A percentile compares a stretch with the other conserved stretches of the same genome.
Evolutionary conservation across 1,139 yeast species (phyloP).

Genomic region (Lodderomyces parapsilosis): DNA sequence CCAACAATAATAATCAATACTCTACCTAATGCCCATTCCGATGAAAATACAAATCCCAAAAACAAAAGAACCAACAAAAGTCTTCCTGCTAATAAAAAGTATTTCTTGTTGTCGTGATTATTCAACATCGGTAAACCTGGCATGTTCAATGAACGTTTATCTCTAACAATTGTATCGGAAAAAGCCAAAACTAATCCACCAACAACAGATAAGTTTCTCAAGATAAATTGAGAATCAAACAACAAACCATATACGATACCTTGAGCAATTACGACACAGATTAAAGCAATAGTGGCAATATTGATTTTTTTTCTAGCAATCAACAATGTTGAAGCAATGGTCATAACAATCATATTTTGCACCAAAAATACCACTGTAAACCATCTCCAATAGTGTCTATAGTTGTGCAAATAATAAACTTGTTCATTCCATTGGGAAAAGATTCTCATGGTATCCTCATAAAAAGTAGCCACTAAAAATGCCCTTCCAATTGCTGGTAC

Average conservation of each 20-base stretch:
- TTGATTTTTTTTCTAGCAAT: conserved; percentile 70
- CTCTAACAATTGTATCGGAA: conserved; percentile 85
- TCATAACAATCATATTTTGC: conserved; percentile 68
- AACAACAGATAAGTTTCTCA: conserved; percentile 84
- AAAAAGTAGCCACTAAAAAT: conserved; percentile 89
- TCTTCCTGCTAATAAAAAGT: conserved; percentile 86
- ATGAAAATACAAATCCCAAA: conserved; percentile 79
- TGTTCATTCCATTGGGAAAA: conserved; percentile 90
- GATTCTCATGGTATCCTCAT: conserved; percentile 86
- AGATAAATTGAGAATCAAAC: conserved; percentile 75
- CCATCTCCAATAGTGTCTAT: conserved; percentile 78
- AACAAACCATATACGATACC: conserved; percentile 89
- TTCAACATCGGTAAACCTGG: conserved; percentile 91
- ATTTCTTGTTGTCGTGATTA: conserved; percentile 81
- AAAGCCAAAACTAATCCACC: conserved; percentile 92
- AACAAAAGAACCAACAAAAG: conserved; percentile 81
- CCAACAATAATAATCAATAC: conserved; percentile 70
- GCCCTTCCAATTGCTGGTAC: conserved; percentile 87
- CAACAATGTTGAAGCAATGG: conserved; percentile 68
- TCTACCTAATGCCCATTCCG: conserved; percentile 70
- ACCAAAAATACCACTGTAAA: conserved; percentile 70
- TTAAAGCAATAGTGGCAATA: conserved; percentile 69
- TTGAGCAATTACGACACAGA: conserved; percentile 75
- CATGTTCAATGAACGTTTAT: conserved; percentile 65
- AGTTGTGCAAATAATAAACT: conserved; percentile 76